A percentile compares a stretch with the other conserved stretches of the same genome.
Evolutionary conservation across 2,329 filamentous ascomycete species (phyloP).

Genomic region (Scleromitrula shiraiana): DNA sequence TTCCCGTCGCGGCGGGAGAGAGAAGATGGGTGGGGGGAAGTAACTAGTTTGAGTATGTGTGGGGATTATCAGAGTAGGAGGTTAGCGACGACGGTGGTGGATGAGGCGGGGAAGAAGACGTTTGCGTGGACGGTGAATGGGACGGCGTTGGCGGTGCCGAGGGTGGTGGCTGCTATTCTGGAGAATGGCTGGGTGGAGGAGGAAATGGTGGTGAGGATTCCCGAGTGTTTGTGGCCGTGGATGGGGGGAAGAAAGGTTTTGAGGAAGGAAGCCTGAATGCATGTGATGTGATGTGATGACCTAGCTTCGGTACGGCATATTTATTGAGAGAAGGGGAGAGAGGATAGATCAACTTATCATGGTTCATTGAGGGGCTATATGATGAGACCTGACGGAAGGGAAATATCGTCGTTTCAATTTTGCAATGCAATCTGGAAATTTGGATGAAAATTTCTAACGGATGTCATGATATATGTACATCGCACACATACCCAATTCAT

Average conservation of each 20-base stretch:
- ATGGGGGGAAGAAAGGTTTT: conserved; percentile 73
- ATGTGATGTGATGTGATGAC: no score
- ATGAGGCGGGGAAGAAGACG: conserved; percentile 44
- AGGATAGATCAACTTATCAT: no score
- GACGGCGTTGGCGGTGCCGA: conserved; percentile 83
- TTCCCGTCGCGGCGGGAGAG: conserved; percentile 70
- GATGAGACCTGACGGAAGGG: no score
- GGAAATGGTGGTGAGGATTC: conserved; percentile 60
- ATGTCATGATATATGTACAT: no score
- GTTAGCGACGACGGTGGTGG: conserved; percentile 64
- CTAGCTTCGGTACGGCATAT: no score
- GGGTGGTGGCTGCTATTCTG: conserved; percentile 79
- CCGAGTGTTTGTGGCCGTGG: conserved; percentile 70
- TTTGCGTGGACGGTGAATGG: conserved; percentile 93
- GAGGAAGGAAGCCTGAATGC: neutral
- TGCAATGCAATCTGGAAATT: no score
- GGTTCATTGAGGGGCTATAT: no score
- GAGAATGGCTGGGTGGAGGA: conserved; percentile 84
- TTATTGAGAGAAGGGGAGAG: no score
- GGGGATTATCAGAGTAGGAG: conserved; percentile 89
- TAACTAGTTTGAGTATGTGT: conserved; percentile 84
- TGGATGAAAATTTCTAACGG: no score
- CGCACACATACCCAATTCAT: no score
- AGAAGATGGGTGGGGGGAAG: conserved; percentile 80
- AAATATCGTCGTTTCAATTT: no score